phyloP scores from a whole-genome alignment of 352 stramenopile genomes.

The Pythium guiyangense region DNA sequence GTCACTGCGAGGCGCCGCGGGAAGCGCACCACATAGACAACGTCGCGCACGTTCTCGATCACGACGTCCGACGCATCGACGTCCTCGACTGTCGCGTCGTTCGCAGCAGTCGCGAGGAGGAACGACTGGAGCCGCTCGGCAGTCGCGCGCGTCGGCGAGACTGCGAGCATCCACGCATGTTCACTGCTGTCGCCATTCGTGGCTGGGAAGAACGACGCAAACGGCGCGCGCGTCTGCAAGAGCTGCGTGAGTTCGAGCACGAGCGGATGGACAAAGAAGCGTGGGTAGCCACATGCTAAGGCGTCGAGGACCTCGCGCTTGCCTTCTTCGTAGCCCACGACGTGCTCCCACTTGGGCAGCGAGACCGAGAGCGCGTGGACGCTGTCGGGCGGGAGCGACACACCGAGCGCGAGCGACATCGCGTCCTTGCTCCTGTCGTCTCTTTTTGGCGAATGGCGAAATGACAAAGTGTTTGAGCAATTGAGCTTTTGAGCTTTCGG shows the following conservation, averaged over 20 bases:
- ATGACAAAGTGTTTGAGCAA: too few relatives aligned
- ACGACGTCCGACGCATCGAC: constrained; percentile 19
- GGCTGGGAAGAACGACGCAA: constrained; percentile 18
- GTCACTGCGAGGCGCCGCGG: constrained; percentile 31
- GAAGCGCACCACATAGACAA: constrained; percentile 74
- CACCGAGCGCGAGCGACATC: constrained; percentile 48
- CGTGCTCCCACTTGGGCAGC: constrained; percentile 76
- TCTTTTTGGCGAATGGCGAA: too few relatives aligned
- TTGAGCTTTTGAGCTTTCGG: too few relatives aligned
- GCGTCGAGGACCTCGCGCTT: constrained; percentile 51
- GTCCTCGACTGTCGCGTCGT: constrained; percentile 8
- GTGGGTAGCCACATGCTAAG: constrained; percentile 89
- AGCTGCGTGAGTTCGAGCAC: constrained; percentile 60
- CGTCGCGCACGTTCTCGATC: constrained; percentile 36
- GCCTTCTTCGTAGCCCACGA: constrained; percentile 91
- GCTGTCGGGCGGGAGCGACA: constrained; percentile 66
- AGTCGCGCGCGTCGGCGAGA: constrained; percentile 51
- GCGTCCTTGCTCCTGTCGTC: too few relatives aligned
- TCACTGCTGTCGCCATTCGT: constrained; percentile 15
- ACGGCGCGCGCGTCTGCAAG: constrained; percentile 18
- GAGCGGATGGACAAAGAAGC: constrained; percentile 90
- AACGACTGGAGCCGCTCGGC: constrained; percentile 87
- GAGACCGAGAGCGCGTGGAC: constrained; percentile 79
- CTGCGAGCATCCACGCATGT: constrained; percentile 14
- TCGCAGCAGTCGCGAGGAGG: constrained; percentile 36